phyloP scores from a whole-genome alignment of 306 rosid genomes.

The Quercus suber region DNA sequence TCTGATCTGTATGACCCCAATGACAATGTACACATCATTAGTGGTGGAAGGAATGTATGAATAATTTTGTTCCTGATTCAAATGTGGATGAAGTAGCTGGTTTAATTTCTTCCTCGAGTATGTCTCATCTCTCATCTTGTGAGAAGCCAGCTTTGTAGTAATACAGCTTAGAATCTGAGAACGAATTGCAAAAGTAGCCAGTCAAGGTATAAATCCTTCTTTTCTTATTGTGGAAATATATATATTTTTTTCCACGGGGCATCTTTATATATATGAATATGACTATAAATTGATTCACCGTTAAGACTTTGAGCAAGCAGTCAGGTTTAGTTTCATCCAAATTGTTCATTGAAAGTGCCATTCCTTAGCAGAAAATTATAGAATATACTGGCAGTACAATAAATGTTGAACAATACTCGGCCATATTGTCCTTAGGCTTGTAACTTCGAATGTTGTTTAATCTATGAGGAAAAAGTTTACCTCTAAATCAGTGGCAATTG shows the following conservation, averaged over 20 bases:
- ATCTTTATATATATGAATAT: not conserved
- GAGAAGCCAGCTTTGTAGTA: not conserved
- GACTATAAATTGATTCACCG: not conserved
- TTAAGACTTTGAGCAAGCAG: not conserved
- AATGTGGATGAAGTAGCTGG: conserved; percentile 4
- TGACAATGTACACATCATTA: not conserved
- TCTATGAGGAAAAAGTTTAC: too few species aligned
- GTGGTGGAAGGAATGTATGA: conserved; percentile 13
- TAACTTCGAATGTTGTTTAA: too few species aligned
- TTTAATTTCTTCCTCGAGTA: conserved; percentile 12
- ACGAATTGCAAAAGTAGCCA: not conserved
- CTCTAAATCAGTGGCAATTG: too few species aligned
- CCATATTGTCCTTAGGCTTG: too few species aligned
- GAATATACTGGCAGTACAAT: too few species aligned
- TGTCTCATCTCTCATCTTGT: conserved; percentile 4
- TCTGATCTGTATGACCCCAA: conserved; percentile 3
- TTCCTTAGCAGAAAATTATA: too few species aligned
- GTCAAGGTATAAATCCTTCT: not conserved
- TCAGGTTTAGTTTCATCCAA: not conserved
- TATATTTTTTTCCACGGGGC: not conserved
- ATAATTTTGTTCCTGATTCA: not conserved
- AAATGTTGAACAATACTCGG: too few species aligned
- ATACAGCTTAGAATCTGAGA: not conserved
- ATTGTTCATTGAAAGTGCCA: not conserved
- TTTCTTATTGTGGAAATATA: not conserved